phyloP scores from a whole-genome alignment of 768 basidiomycete species.

The Tricholoma saponaceum region DNA sequence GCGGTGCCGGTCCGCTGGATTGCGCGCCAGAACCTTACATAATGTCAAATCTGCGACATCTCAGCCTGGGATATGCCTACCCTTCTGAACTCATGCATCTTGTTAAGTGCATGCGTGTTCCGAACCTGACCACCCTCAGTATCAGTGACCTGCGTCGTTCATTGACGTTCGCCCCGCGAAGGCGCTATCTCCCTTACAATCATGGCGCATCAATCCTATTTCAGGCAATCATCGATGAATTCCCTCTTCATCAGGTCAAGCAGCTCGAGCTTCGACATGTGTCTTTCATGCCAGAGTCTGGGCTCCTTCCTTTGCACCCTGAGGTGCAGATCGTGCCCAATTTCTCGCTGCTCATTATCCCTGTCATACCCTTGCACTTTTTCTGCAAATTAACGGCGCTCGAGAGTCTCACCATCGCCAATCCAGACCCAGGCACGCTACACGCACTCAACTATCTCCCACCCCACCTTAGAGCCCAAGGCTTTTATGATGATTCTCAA shows the following conservation, averaged over 20 bases:
- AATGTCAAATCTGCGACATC: not conserved
- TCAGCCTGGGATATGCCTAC: constrained; percentile 1
- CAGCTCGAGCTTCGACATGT: constrained; percentile 1
- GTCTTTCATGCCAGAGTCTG: not conserved
- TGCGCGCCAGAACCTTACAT: not conserved
- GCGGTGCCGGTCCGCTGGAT: not conserved
- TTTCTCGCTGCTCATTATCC: not conserved
- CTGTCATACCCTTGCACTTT: constrained; percentile 1
- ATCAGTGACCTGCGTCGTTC: not conserved
- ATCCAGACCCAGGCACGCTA: constrained; percentile 5
- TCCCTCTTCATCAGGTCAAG: not conserved
- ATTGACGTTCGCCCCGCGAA: not conserved
- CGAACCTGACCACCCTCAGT: not conserved
- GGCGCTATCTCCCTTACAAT: not conserved
- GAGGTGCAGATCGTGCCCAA: not conserved
- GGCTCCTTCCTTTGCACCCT: not conserved
- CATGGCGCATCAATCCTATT: not conserved
- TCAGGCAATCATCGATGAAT: not conserved
- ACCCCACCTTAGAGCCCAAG: not conserved
- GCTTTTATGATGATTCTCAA: not conserved
- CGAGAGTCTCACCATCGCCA: not conserved
- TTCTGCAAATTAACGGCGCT: constrained; percentile 2
- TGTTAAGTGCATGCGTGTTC: not conserved
- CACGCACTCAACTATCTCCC: not conserved
- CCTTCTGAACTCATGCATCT: not conserved